Conservation (phyloP, 2,329 filamentous ascomycete species). For the Penicillium sp. region DNA sequence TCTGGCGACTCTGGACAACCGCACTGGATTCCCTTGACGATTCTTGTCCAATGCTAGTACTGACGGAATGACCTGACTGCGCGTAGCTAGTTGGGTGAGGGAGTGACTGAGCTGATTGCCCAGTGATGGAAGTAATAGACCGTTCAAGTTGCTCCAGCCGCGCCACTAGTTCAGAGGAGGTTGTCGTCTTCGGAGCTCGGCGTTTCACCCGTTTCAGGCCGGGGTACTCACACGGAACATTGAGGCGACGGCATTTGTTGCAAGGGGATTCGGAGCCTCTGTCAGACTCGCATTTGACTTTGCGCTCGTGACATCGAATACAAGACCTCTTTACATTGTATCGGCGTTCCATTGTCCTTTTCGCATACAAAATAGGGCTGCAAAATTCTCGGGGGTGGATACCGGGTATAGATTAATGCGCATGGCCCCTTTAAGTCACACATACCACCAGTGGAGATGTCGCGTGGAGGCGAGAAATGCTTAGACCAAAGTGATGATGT, state of each 20-base stretch:
- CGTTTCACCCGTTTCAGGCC: slow-evolving; percentile 22
- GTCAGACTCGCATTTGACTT: slow-evolving; percentile 26
- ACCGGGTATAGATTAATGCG: background rate
- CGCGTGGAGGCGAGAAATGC: background rate
- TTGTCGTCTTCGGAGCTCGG: slow-evolving; percentile 17
- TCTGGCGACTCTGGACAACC: background rate
- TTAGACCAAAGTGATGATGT: background rate
- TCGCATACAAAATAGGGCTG: background rate
- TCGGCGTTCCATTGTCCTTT: slow-evolving; percentile 10
- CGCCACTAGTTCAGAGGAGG: slow-evolving; percentile 18
- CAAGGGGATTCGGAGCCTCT: slow-evolving; percentile 17
- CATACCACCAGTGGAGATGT: background rate
- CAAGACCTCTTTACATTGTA: slow-evolving; percentile 32
- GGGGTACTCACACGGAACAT: slow-evolving; percentile 25
- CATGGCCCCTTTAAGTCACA: background rate
- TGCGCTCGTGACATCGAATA: slow-evolving; percentile 31
- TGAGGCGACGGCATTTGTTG: slow-evolving; percentile 20
- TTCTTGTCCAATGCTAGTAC: background rate
- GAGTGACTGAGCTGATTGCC: background rate
- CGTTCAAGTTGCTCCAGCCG: slow-evolving; percentile 26
- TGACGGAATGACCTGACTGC: background rate
- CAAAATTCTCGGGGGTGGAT: background rate
- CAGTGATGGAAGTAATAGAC: slow-evolving; percentile 16
- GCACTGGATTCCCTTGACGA: background rate
- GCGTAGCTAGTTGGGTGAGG: background rate